These are phyloP conservation scores for Aspergillus diversus DNA, from an alignment of 495 filamentous ascomycete genomes.

Conservation along the genomic window DNA sequence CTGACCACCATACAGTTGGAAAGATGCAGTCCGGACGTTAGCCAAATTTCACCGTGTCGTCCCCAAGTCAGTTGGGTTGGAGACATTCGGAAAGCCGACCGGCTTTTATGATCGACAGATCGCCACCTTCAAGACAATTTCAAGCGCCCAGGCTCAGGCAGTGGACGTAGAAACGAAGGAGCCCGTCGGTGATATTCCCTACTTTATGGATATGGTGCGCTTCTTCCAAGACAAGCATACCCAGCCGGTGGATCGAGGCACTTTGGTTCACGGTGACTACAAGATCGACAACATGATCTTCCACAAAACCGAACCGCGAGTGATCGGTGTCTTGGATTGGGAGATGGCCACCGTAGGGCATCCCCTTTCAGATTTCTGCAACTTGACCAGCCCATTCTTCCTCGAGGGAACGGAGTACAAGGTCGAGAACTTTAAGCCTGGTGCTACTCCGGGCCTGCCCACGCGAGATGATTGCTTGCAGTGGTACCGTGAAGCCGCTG, in stretches of 20 bases:
- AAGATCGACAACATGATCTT: constrained; percentile 98
- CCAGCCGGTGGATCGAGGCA: constrained; percentile 77
- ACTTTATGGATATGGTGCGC: constrained; percentile 75
- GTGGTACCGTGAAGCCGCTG: constrained; percentile 78
- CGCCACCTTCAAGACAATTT: constrained; percentile 76
- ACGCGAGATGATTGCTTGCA: constrained; percentile 64
- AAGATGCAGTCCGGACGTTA: constrained; percentile 79
- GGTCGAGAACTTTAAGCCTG: constrained; percentile 59
- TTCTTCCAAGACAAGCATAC: constrained; percentile 70
- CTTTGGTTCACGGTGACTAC: constrained; percentile 92
- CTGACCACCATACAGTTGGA: constrained; percentile 62
- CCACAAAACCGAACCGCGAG: constrained; percentile 81
- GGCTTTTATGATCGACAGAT: constrained; percentile 92
- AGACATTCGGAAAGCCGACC: constrained; percentile 69
- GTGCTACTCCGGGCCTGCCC: constrained; percentile 73
- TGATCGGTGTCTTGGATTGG: constrained; percentile 96
- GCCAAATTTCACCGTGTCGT: constrained; percentile 81
- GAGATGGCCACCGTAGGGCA: constrained; percentile 97
- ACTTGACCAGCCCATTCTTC: constrained; percentile 72
- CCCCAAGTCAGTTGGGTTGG: constrained; percentile 65
- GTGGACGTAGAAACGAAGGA: constrained; percentile 75
- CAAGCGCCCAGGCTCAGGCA: constrained; percentile 72
- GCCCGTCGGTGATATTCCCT: constrained; percentile 79
- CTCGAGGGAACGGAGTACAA: constrained; percentile 47
- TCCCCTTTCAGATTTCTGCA: constrained; percentile 84